phyloP scores from a whole-genome alignment of 139 green algal genomes.

The Chlamydomonas sp. region DNA sequence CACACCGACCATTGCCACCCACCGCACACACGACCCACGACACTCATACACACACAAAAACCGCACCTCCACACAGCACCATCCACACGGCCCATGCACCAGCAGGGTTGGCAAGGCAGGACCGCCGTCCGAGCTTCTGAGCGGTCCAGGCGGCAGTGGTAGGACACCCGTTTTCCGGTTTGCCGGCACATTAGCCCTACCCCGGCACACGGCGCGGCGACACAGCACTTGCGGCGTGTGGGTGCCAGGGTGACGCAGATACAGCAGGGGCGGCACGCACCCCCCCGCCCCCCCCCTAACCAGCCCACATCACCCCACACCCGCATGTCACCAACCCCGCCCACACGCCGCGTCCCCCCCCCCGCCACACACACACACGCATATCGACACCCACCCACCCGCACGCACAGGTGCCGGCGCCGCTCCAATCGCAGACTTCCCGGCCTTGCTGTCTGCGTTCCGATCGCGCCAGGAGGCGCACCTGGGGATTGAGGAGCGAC shows the following conservation, averaged over 20 bases:
- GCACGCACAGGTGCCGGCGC: not conserved
- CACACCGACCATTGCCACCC: not conserved
- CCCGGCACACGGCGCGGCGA: too few relatives aligned
- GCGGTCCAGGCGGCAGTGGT: too few relatives aligned
- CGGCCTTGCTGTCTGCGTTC: not conserved
- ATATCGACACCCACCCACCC: not conserved
- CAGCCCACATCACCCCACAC: not conserved
- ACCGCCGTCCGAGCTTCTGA: too few relatives aligned
- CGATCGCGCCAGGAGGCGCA: not conserved
- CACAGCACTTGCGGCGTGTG: too few relatives aligned
- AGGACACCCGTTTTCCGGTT: too few relatives aligned
- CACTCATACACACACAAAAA: not conserved
- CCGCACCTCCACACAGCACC: constrained; percentile 6
- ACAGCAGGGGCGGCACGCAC: not conserved
- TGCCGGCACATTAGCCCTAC: too few relatives aligned
- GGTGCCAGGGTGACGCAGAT: too few relatives aligned
- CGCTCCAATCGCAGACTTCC: not conserved
- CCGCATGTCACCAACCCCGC: too few relatives aligned
- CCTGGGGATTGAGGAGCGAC: constrained; percentile 5
- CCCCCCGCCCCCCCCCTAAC: not conserved
- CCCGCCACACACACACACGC: too few relatives aligned
- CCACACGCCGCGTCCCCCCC: too few relatives aligned
- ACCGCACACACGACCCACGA: too few relatives aligned
- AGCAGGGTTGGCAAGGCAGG: not conserved
- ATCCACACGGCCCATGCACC: not conserved